Conservation (phyloP, 2,329 filamentous ascomycete genomes). For the Chaetomiaceae sp. region DNA sequence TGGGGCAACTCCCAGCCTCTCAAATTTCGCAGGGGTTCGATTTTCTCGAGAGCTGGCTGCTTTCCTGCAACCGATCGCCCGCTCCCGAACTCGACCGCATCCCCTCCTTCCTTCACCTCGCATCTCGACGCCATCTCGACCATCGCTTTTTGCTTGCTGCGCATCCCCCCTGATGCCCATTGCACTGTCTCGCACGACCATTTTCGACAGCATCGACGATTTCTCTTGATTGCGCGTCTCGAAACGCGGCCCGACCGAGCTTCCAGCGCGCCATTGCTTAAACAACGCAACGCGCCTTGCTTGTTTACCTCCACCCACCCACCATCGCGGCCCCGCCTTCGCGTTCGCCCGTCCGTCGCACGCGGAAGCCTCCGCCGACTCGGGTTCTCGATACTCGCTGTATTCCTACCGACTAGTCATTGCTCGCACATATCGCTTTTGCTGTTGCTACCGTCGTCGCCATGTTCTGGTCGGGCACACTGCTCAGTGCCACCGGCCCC, state of each 20-base stretch:
- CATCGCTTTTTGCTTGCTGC: conserved; percentile 24
- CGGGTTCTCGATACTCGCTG: neutral
- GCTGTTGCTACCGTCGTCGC: conserved; percentile 34
- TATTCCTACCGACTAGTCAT: conserved; percentile 1
- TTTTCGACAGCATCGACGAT: conserved; percentile 4
- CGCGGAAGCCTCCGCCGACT: neutral
- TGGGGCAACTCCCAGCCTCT: conserved; percentile 25
- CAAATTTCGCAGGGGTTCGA: conserved; percentile 24
- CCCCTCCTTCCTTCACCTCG: conserved; percentile 17
- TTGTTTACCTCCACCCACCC: conserved; percentile 25
- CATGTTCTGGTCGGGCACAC: conserved; percentile 98
- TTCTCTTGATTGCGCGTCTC: conserved; percentile 6
- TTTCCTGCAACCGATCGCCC: neutral
- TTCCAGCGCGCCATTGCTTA: conserved; percentile 19
- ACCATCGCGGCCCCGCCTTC: conserved; percentile 5
- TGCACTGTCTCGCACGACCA: conserved; percentile 10
- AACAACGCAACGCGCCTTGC: conserved; percentile 22
- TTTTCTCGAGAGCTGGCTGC: conserved; percentile 15
- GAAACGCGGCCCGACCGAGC: neutral
- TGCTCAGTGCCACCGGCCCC: conserved; percentile 94
- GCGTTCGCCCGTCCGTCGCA: conserved; percentile 11
- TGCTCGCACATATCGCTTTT: conserved; percentile 20
- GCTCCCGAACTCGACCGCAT: conserved; percentile 8
- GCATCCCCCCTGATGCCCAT: conserved; percentile 23
- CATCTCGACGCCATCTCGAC: conserved; percentile 18